These are phyloP conservation scores for Chondrus crispus DNA, from an alignment of 23 red algal species.

Conservation along the genomic window DNA sequence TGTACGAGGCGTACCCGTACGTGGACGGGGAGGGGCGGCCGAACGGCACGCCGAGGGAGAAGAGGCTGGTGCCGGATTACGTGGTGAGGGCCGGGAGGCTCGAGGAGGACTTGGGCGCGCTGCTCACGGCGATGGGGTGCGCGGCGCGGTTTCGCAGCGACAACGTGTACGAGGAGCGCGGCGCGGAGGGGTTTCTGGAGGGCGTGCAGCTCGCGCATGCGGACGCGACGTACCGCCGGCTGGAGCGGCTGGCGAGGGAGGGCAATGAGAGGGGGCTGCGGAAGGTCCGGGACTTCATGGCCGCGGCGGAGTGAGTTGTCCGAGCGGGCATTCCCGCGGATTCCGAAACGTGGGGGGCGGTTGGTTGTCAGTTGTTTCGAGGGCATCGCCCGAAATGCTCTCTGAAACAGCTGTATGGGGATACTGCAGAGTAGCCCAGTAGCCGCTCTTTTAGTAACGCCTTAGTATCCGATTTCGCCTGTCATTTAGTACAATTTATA, in stretches of 20 bases:
- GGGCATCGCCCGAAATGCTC: too few species aligned
- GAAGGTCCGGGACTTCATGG: slow-evolving; percentile 12
- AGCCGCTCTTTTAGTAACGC: too few species aligned
- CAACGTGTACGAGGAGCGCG: not conserved
- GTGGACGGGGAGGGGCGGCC: not conserved
- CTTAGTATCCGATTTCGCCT: too few species aligned
- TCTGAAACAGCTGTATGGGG: too few species aligned
- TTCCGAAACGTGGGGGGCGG: too few species aligned
- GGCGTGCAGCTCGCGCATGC: not conserved
- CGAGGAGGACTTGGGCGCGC: not conserved
- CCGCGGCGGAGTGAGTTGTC: too few species aligned
- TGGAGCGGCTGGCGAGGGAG: not conserved
- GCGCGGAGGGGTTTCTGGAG: not conserved
- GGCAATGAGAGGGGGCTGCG: not conserved
- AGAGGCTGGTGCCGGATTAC: slow-evolving; percentile 21
- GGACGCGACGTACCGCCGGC: not conserved
- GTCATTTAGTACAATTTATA: too few species aligned
- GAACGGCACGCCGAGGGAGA: not conserved
- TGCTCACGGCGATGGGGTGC: slow-evolving; percentile 14
- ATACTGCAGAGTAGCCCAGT: too few species aligned
- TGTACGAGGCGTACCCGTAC: not conserved
- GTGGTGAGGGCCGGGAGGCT: slow-evolving; percentile 15
- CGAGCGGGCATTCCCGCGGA: too few species aligned
- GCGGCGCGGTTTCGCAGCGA: not conserved
- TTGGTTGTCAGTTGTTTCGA: too few species aligned